Base-by-base conservation (phyloP, 805 yeast species). In the Metahyphopichia silvanorum region DNA sequence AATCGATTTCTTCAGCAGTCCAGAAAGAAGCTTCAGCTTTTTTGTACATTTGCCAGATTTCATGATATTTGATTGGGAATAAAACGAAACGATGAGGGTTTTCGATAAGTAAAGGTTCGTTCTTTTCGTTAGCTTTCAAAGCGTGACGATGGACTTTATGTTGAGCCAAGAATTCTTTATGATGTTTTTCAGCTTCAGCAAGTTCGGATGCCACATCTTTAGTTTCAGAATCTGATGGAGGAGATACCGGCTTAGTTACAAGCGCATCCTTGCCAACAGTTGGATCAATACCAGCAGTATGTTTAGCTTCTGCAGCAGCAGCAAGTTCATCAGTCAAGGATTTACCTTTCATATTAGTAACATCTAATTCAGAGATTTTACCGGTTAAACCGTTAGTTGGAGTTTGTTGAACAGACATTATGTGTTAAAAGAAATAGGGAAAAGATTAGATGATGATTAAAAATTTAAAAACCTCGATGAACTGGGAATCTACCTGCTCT, bases 11-110 rank as follows among this genome's bases (percentile, higher is more conserved):
- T 71, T 91, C 98, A 29, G 98, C 97, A 25, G 98, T 93, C 98
- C 98, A 91, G 76, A 91, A 91, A 5, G 98, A 91, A 11, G 98
- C 98, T 74, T 93, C 98, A 32, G 98, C 97, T 69, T 91, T 87
- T 74, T 91, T 91, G 69, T 91, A 91, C 74, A 94, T 89, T 65
- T 91, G 96, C 98, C 98, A 91, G 61, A 91, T 86, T 69, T 91
- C 98, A 59, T 89, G 91, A 71, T 88, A 93, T 67, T 86, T 84
- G 68, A 91, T 87, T 47, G 98, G 98, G 79, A 89, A 89, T 39
- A 91, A 69, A 32, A 93, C 97, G 53, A 86, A 88, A 58, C 98
- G 81, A 55, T 78, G 77, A 49, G 77, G 78, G 77, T 91, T 93
- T 65, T 87, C 96, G 32, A 60, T 54, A 52, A 91, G 75, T 52